Base-by-base conservation (phyloP, 345 rosid genomes). In the Eucalyptus paniculata region DNA sequence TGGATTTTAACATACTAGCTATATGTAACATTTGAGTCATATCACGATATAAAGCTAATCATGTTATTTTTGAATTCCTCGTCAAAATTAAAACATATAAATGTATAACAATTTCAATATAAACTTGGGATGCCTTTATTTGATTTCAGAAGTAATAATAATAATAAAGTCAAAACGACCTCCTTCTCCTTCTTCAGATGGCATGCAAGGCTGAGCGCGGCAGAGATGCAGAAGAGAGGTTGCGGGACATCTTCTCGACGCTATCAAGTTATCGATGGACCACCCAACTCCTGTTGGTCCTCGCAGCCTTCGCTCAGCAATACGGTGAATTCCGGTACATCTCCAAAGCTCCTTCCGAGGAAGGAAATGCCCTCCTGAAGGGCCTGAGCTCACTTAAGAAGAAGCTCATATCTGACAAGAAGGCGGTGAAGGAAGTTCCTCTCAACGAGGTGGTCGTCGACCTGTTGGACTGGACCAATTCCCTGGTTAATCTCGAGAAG, bases 191-290 rank as follows among this genome's bases (percentile, higher is more conserved):
- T 12, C 88, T 17, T 30, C 88, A 87, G 88, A 45, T 87, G 72
- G 47, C 56, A 14, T 9, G 88, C 56, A 32, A 62, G 53, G 88
- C 82, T 4, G n/a, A 21, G 82, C 18, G 11, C n/a, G 56, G 6
- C 54, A 65, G 2, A 51, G 7, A 42, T 62, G 88, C 28, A 12
- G 44, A 19, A 6, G 0, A 30, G 56, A 6, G 81, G 88, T 14
- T 87, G 81, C n/a, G 1, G 40, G n/a, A 0, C 26, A 80, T 88
- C 17, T 88, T 88, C 87, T 18, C 12, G 9, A 50, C 4, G 4
- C 30, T 88, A 58, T 42, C 72, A 15, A 88, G 87, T 87, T 88
- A 88, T 49, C 56, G 86, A n/a, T 81, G 87, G 87, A 49, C 86
- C 50, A 82, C 60, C 50, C 81, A 81, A 56, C 1, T 88, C 86